Conservation (phyloP, 2,329 filamentous ascomycete genomes). For the Ophiostoma piceae region DNA sequence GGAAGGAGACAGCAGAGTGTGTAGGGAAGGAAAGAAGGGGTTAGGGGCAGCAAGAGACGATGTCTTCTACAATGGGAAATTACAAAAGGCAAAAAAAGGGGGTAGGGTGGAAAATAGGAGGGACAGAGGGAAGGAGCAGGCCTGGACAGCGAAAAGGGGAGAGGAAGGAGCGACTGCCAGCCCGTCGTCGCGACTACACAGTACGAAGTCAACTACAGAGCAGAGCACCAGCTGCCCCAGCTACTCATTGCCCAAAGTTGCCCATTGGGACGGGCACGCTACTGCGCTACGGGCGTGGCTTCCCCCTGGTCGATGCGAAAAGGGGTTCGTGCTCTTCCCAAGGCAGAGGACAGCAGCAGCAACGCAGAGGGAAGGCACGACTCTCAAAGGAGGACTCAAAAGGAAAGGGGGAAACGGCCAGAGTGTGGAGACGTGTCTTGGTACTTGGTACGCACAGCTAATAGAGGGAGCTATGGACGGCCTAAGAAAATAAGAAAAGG, state of each 20-base stretch:
- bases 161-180: not conserved
- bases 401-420: slow-evolving; percentile 20
- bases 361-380: slow-evolving; percentile 5
- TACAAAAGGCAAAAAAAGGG: slow-evolving; percentile 27
- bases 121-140: slow-evolving; percentile 13
- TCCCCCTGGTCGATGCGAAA: slow-evolving; percentile 25
- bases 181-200: not conserved
- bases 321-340: slow-evolving; percentile 26
- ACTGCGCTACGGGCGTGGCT: slow-evolving; percentile 5
- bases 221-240: not conserved
- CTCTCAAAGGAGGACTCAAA: not conserved
- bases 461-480: slow-evolving; percentile 10
- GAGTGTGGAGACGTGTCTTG: slow-evolving; percentile 20
- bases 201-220: not conserved
- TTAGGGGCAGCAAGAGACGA: slow-evolving; percentile 20
- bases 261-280: slow-evolving; percentile 19
- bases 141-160: slow-evolving; percentile 3
- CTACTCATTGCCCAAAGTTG: not conserved
- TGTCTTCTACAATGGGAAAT: slow-evolving; percentile 29
- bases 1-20: slow-evolving; percentile 15
- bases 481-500: slow-evolving; percentile 8
- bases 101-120: slow-evolving; percentile 24
- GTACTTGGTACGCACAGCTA: slow-evolving; percentile 19
- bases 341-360: not conserved
- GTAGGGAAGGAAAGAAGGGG: slow-evolving; percentile 19